Percentiles rank a stretch among this genome's conserved stretches.
These are phyloP conservation scores for Fragaria iinumae DNA, from an alignment of 306 rosid species.

Conservation along the genomic window DNA sequence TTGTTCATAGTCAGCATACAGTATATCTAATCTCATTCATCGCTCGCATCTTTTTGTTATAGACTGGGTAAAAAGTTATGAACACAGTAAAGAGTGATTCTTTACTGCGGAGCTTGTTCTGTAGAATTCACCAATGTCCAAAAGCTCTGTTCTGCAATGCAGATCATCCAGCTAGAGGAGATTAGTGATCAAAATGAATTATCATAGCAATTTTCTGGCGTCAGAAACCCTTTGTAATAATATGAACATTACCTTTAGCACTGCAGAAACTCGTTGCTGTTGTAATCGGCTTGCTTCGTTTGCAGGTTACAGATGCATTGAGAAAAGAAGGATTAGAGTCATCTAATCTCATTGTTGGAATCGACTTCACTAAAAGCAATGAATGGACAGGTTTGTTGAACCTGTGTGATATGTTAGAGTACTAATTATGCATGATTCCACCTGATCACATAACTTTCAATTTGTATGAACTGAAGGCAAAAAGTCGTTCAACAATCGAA, in stretches of 20 bases:
- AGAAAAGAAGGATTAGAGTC: conserved; percentile 85
- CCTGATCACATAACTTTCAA: neutral
- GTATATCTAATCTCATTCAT: neutral
- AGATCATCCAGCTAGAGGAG: neutral
- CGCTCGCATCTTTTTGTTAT: neutral
- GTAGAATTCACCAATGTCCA: neutral
- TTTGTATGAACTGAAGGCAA: conserved; percentile 54
- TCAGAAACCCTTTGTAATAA: neutral
- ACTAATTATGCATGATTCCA: neutral
- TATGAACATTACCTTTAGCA: neutral
- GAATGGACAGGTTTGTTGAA: conserved; percentile 80
- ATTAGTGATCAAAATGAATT: neutral
- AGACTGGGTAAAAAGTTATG: neutral
- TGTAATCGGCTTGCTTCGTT: conserved; percentile 6
- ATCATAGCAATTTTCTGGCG: neutral
- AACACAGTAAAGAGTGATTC: neutral
- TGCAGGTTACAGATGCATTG: conserved; percentile 65
- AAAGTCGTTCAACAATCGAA: conserved; percentile 64
- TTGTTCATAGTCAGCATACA: neutral
- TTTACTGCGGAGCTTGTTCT: neutral
- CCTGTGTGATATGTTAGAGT: neutral
- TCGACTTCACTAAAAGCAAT: conserved; percentile 93
- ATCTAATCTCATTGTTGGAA: conserved; percentile 84
- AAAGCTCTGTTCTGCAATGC: neutral
- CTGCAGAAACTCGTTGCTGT: conserved; percentile 8